Base-by-base conservation (phyloP, 2,329 filamentous ascomycete genomes). In the Ascochyta rabiei region DNA sequence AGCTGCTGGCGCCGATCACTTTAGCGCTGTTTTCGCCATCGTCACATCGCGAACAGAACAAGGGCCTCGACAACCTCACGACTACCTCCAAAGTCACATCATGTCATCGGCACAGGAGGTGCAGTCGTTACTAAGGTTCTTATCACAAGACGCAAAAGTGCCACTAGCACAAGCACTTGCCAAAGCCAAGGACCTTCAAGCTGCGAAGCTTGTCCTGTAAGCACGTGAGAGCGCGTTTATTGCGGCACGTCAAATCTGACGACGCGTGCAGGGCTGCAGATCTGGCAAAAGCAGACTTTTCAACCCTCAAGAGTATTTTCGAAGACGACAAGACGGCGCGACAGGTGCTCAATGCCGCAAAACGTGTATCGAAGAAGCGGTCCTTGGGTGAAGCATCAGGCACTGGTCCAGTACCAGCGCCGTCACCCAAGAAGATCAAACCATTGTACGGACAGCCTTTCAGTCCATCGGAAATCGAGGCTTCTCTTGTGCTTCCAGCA, bases 401-500 rank as follows among this genome's bases (percentile, higher is more conserved):
- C 3, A 28, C 54, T 13, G 51, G 48, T 6, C 15, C 59, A 26
- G 38, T 40, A 21, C 53, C 57, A n/a, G 15, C 62, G 15, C 70
- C 77, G 3, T 68, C 75, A 21, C 40, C 52, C 7, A 80, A 80
- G 66, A 75, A 70, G 54, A 37, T 60, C 34, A 75, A 62, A 59
- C 62, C 62, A 21, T 57, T 63, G 0, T 71, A 69, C 18, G 70
- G 70, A 26, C 62, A 71, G 30, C 62, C 66, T 8, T 62, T 66
- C 16, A 69, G 69, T 33, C 82, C 86, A 0, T 80, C 82, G 13
- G 83, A 88, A 44, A 76, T 88, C 1, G 89, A 92, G 70, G 78
- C 77, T 6, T 85, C 86, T 0, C 77, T 91, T 6, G 77, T 76
- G 7, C 75, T 92, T 1, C 86, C 88, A 0, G 63, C 67, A 1